Evolutionary conservation across 1,284 basidiomycete species (phyloP).

Genomic region (Vanrija humicola): DNA sequence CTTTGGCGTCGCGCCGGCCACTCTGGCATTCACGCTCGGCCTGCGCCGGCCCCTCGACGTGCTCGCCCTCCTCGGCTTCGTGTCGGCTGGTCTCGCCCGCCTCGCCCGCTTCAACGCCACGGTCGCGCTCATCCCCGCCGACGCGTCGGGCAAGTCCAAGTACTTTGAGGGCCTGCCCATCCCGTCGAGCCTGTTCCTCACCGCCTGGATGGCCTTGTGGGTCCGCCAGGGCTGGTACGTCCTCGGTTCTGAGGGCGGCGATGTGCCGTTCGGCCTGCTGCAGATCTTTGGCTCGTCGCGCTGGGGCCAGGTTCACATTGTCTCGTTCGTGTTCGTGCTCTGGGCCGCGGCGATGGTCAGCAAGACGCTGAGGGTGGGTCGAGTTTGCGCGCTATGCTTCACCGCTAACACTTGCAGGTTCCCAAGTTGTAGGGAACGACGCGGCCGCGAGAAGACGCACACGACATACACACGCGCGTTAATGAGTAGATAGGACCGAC

Average conservation of each 20-base stretch:
- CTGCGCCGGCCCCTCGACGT: constrained; percentile 86
- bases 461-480: too few species aligned
- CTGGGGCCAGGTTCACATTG: constrained; percentile 72
- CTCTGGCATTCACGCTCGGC: constrained; percentile 87
- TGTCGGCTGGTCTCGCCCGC: constrained; percentile 92
- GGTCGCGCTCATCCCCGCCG: constrained; percentile 89
- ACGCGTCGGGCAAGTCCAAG: constrained; percentile 76
- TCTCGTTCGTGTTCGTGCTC: constrained; percentile 65
- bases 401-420: constrained; percentile 3
- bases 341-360: constrained; percentile 95
- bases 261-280: constrained; percentile 66
- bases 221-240: constrained; percentile 77
- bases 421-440: constrained; percentile 12
- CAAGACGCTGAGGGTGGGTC: constrained; percentile 74
- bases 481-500: too few species aligned
- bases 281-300: constrained; percentile 72
- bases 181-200: constrained; percentile 80
- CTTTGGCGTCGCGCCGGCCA: constrained; percentile 93
- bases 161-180: constrained; percentile 99
- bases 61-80: constrained; percentile 79
- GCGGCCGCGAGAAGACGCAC: not conserved
- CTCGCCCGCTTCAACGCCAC: constrained; percentile 98
- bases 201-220: constrained; percentile 76
- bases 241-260: constrained; percentile 21
- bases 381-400: not conserved